Evolutionary conservation across 108 stramenopile species (phyloP), one percentile per base, ranked within the genome.

Genomic region (Poteriospumella lacustris): DNA sequence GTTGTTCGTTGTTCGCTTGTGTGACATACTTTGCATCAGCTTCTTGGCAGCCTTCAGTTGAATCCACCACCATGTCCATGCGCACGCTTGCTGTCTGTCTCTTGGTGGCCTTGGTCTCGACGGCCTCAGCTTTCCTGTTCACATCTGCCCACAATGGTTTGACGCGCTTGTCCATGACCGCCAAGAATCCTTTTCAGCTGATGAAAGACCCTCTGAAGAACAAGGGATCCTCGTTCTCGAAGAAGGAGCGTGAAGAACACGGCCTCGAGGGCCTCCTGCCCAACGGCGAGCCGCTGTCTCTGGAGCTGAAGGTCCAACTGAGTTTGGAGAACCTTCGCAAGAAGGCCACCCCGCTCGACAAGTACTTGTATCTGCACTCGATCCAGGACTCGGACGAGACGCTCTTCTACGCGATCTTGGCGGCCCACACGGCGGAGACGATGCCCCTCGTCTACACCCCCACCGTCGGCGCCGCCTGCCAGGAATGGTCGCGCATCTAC

Each of bases 391-490:
- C 90, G 24, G 96, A 99, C 87, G 96, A 96, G 81, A 96, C 95
- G 31, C 85, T 97, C 59, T 99, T 95, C 84, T 96, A 97, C 80
- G 87, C 95, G 0, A 78, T 97, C 24, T 86, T 99, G 58, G 89
- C 93, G 9, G 90, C 92, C 78, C 91, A 99, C 84, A 91, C 96
- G 62, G 91, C 91, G 58, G 95, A 97, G 85, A 88, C 95, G 88
- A 94, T 94, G 47, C 96, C 96, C 2, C 79, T 96, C 67, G 94
- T 99, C 77, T 99, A 99, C 90, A 99, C 97, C 0, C 97, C 97
- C 38, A 97, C 96, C 1, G 97, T 99, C 0, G 97, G 96, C 3
- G 92, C 93, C 85, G 96, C 94, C 38, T 99, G 97, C 76, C 89
- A 90, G 78, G 92, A 93, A 31, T 86, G 75, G 44, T 41, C 72